A percentile compares a stretch with the other conserved stretches of the same genome.
Conservation (phyloP, 2,329 filamentous ascomycete genomes). For the Amesomyces nigricolor region DNA sequence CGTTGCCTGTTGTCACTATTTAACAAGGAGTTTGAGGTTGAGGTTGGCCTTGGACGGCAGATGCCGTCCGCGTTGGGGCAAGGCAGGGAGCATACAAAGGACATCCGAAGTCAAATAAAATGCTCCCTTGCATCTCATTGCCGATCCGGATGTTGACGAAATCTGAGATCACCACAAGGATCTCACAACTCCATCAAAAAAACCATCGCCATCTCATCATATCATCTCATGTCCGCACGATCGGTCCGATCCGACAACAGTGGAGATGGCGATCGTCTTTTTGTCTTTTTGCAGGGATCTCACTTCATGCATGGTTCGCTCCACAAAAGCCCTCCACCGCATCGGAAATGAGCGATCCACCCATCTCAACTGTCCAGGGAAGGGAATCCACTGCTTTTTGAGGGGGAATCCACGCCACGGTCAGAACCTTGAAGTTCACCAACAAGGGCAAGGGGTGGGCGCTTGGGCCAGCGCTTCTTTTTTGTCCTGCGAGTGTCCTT, state of each 20-base stretch:
- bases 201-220: too few relatives aligned
- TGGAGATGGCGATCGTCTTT: not conserved
- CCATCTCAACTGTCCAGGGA: not conserved
- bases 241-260: slow-evolving; percentile 7
- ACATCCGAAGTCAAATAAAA: too few relatives aligned
- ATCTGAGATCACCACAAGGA: too few relatives aligned
- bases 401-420: not conserved
- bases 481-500: not conserved
- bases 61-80: too few relatives aligned
- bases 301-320: not conserved
- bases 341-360: too few relatives aligned
- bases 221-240: not conserved
- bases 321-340: not conserved
- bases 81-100: too few relatives aligned
- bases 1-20: too few relatives aligned
- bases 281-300: not conserved
- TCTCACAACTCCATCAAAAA: too few relatives aligned
- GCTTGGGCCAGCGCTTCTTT: not conserved
- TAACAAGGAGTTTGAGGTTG: too few relatives aligned
- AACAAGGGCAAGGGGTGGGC: not conserved
- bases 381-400: not conserved
- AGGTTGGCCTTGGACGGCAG: too few relatives aligned
- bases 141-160: too few relatives aligned
- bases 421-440: not conserved
- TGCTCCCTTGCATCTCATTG: too few relatives aligned